These are phyloP conservation scores for Penicillium angulare DNA, from an alignment of 495 filamentous ascomycete species.

Conservation along the genomic window DNA sequence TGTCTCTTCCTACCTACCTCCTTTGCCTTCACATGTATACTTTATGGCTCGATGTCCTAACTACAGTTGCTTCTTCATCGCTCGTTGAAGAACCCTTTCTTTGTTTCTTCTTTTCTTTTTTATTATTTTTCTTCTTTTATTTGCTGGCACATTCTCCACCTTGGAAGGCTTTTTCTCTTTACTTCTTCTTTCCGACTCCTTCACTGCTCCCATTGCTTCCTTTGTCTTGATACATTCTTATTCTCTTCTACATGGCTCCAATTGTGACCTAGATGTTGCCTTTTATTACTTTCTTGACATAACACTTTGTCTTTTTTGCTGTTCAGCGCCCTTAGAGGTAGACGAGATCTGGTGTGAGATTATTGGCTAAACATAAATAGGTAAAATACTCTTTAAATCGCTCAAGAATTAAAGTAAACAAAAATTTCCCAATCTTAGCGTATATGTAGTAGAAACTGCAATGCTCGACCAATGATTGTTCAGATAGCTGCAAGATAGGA, in stretches of 20 bases:
- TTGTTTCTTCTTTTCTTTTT: constrained; percentile 9
- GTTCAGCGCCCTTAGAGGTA: constrained; percentile 7
- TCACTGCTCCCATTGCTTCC: neutral
- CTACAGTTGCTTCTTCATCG: constrained; percentile 1
- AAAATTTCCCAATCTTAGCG: too few species aligned
- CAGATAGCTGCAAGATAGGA: neutral
- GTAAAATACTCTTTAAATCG: neutral
- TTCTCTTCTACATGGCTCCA: neutral
- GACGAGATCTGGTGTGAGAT: constrained; percentile 4
- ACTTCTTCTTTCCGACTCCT: constrained; percentile 4
- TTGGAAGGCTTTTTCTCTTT: constrained; percentile 1
- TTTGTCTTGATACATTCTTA: constrained; percentile 4
- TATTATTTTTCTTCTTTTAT: constrained; percentile 10
- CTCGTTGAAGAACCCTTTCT: constrained; percentile 8
- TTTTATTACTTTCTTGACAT: neutral
- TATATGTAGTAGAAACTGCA: too few species aligned
- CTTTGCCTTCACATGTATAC: constrained; percentile 15
- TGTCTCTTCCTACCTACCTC: neutral
- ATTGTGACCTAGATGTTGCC: neutral
- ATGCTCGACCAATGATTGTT: too few species aligned
- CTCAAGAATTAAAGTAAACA: neutral
- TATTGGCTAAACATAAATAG: neutral
- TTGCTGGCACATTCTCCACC: neutral
- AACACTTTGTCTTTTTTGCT: neutral
- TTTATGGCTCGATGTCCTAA: constrained; percentile 26